These are phyloP conservation scores for Hirsutella minnesotensis DNA, from an alignment of 2,329 filamentous ascomycete genomes.

Conservation along the genomic window DNA sequence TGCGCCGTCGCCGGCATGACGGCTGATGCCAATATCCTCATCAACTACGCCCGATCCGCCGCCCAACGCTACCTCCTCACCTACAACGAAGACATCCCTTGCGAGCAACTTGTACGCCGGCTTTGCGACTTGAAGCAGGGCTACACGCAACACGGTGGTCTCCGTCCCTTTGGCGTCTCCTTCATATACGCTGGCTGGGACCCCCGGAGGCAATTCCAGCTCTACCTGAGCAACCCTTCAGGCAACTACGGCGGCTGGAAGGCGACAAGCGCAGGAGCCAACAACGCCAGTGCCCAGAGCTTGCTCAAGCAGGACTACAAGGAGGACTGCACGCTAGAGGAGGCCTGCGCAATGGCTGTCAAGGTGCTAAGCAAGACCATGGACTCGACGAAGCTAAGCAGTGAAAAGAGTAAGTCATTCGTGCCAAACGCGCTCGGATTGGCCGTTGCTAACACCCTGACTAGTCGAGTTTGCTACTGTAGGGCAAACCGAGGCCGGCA, in stretches of 20 bases:
- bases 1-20: slow-evolving; percentile 99
- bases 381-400: slow-evolving; percentile 97
- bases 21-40: slow-evolving; percentile 98
- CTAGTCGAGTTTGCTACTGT: slow-evolving; percentile 96
- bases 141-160: slow-evolving; percentile 97
- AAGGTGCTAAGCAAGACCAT: slow-evolving; percentile 99
- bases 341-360: slow-evolving; percentile 93
- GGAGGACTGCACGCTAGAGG: slow-evolving; percentile 91
- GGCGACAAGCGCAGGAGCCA: slow-evolving; percentile 92
- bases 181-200: slow-evolving; percentile 99
- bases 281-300: slow-evolving; percentile 95
- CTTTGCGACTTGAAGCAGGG: slow-evolving; percentile 98
- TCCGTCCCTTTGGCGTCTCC: slow-evolving; percentile 93
- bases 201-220: slow-evolving; percentile 89
- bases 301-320: slow-evolving; percentile 99
- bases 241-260: slow-evolving; percentile 99
- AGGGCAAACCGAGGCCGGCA: slow-evolving; percentile 85
- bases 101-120: slow-evolving; percentile 92
- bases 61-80: slow-evolving; percentile 96
- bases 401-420: slow-evolving; percentile 95
- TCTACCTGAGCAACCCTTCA: slow-evolving; percentile 97
- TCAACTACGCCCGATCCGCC: slow-evolving; percentile 97
- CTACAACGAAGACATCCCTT: slow-evolving; percentile 99
- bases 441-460: not conserved
- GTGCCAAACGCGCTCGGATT: too few relatives aligned